These are phyloP conservation scores for Microbotryum saponariae DNA, from an alignment of 1,284 basidiomycete species.

Conservation along the genomic window DNA sequence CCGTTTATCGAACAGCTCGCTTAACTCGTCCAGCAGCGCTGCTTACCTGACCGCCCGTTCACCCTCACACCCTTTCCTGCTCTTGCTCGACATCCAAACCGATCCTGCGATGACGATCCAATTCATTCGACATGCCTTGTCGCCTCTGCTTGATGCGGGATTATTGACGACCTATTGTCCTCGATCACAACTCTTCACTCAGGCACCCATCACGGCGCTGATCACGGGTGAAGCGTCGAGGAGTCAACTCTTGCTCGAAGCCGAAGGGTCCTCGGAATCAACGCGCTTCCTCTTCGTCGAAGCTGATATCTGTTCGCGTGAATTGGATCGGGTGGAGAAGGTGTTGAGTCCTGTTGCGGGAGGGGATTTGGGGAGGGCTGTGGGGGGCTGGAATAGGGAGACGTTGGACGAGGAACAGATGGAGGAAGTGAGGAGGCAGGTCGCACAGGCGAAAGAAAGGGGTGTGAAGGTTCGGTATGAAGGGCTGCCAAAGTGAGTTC, in stretches of 20 bases:
- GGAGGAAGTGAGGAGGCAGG: constrained; percentile 1
- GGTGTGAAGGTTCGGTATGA: constrained; percentile 11
- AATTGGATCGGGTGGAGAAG: background rate
- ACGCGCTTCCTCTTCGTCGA: constrained; percentile 18
- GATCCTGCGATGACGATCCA: constrained; percentile 11
- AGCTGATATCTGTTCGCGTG: background rate
- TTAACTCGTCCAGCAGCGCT: background rate
- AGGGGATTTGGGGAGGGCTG: constrained; percentile 5
- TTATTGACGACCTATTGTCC: constrained; percentile 23
- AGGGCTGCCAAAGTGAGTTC: constrained; percentile 8
- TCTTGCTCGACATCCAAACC: constrained; percentile 19
- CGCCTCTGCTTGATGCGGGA: constrained; percentile 14
- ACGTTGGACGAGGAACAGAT: background rate
- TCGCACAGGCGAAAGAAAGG: constrained; percentile 6
- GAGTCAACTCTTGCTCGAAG: constrained; percentile 10
- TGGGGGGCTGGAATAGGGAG: constrained; percentile 14
- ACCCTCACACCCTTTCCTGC: constrained; percentile 10
- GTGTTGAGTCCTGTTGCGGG: constrained; percentile 13
- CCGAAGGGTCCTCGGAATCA: background rate
- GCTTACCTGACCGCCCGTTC: constrained; percentile 4
- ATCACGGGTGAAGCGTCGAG: background rate
- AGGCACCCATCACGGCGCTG: constrained; percentile 17
- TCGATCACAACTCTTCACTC: constrained; percentile 5
- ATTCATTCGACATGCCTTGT: constrained; percentile 15
- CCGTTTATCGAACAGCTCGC: background rate